Evolutionary conservation across 1,284 basidiomycete genomes (phyloP), one percentile per base, ranked within the genome.

Genomic region (Neonothopanus nambi): DNA sequence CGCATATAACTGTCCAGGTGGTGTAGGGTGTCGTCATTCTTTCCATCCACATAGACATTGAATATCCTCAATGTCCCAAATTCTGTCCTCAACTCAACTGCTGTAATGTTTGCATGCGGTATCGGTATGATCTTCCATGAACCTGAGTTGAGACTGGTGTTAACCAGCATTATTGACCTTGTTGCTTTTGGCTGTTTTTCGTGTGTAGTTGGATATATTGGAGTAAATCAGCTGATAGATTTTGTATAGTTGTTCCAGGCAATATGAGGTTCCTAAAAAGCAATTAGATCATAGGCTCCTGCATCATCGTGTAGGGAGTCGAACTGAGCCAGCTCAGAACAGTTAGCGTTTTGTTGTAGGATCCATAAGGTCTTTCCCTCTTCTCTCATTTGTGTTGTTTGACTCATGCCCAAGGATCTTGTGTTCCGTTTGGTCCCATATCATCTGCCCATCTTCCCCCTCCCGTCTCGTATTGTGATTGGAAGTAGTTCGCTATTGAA

Each of bases 1-100:
- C 36, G n/a, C n/a, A 44, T 21, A 40, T 38, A 44, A 4, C 7
- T 21, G 11, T 58, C 20, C 2, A 63, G 40, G n/a, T 26, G 21
- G 15, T 24, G 55, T 20, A 58, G 42, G 12, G 48, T 51, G 6
- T 42, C 6, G 41, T 54, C 45, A 18, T 63, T 12, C 1, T 46
- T 44, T 23, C 63, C 61, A 37, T 61, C 52, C 41, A 65, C 65
- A 56, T 68, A 69, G 1, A 68, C 51, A 49, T 65, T 70, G 60
- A 68, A 64, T 3, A 70, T 61, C 0, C 55, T 45, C 1, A 66
- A 23, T 7, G 17, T 45, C 0, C 59, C 55, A 9, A 33, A 38
- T 6, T 21, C 23, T 0, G 48, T 55, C 4, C 30, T 43, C 5
- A 69, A 1, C 18, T 62, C 61, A 1, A 69, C 51, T 1, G 61